A percentile compares a stretch with the other conserved stretches of the same genome.
These are phyloP conservation scores for Ascosphaera pollenicola DNA, from an alignment of 2,329 filamentous ascomycete genomes.

Conservation along the genomic window DNA sequence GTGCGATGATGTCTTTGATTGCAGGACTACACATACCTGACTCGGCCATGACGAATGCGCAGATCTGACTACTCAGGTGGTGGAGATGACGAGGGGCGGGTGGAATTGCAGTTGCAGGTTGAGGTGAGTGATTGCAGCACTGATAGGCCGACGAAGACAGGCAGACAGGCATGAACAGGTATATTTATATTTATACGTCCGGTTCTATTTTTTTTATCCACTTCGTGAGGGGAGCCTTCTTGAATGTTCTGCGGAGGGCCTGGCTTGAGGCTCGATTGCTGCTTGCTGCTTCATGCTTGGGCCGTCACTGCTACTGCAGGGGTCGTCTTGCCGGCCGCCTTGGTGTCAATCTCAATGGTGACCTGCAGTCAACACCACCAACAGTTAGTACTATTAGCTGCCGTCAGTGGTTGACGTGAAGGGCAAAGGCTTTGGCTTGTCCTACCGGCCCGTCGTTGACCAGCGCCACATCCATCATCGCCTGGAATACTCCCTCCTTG, in stretches of 20 bases:
- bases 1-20: conserved; percentile 10
- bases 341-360: conserved; percentile 25
- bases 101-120: too few relatives aligned
- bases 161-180: too few relatives aligned
- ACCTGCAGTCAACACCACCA: conserved; percentile 12
- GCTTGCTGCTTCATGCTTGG: too few relatives aligned
- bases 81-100: conserved; percentile 1
- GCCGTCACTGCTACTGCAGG: conserved; percentile 2
- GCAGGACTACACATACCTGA: conserved; percentile 11
- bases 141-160: too few relatives aligned
- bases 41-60: conserved; percentile 25
- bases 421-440: conserved; percentile 11
- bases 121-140: too few relatives aligned
- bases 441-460: conserved; percentile 66
- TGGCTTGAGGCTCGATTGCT: too few relatives aligned
- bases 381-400: conserved; percentile 4
- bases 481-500: conserved; percentile 91
- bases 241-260: too few relatives aligned
- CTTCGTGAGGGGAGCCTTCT: too few relatives aligned
- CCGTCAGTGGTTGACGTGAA: neutral
- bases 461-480: conserved; percentile 93
- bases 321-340: conserved; percentile 20
- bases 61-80: neutral
- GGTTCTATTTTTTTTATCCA: too few relatives aligned
- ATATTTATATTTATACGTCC: too few relatives aligned